Evolutionary conservation across 352 stramenopile genomes (phyloP), one percentile per base, ranked within the genome.

Genomic region (Phytophthora uliginosa): DNA sequence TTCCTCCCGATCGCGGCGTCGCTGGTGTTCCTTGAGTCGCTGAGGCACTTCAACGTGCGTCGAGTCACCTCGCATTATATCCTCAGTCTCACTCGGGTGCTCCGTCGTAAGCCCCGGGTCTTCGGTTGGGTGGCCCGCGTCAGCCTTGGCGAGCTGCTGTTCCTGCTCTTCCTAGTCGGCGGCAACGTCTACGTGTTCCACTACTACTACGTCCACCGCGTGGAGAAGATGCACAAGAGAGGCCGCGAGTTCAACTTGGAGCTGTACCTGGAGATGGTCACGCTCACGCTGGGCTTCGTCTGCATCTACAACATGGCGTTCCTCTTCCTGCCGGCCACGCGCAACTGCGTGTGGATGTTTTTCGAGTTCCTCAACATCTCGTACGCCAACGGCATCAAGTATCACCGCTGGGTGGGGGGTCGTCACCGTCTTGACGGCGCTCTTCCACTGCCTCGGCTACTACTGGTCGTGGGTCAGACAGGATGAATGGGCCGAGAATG

Each of bases 331-430:
- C 79, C 74, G 7, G 69, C 69, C 0, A 88, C 80, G 7, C 70
- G 78, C 6, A 84, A 88, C 51, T 77, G 81, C 59, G 76, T 77
- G 5, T 90, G 82, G 82, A 87, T 88, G 78, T n/a, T n/a, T n/a
- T n/a, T n/a, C n/a, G 78, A 88, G 33, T 84, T 86, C 15, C 69
- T 90, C 69, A 85, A 83, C 50, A 82, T 88, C 24, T 87, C 81
- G 45, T 88, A 83, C 63, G 76, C 81, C 0, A 85, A 86, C 31
- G 79, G 63, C 0, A 71, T 90, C 48, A 86, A 85, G 59, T 90
- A 88, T 59, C 83, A 90, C 24, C 76, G 78, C 17, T 88, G 81
- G 78, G 51, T 90, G 8, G 81, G 76, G 4, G 69, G n/a, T 86
- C 12, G 26, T 73, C 3, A 79, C 71, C 3, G 68, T 90, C 7